Base-by-base conservation (phyloP, 768 basidiomycete genomes). In the Hygrocybe coccinea region DNA sequence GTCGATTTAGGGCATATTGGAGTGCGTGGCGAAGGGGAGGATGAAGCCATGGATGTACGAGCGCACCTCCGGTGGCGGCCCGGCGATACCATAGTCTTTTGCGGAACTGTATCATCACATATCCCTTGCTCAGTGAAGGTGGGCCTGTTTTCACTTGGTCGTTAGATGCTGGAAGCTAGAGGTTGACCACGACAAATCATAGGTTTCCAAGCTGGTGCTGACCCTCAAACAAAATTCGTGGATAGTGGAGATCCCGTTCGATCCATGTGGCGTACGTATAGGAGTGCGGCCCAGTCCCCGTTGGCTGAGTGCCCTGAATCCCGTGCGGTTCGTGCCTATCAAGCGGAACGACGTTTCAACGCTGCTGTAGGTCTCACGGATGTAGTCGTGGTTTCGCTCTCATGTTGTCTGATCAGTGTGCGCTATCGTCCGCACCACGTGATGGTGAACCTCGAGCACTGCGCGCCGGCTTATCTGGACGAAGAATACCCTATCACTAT, bases 401-500 rank as follows among this genome's bases (percentile, higher is more conserved):
- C 49, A 57, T 19, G 17, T 9, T 35, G 57, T 59, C 57, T 48
- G 55, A 41, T 34, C 36, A 89, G 86, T 19, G 79, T 89, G 39
- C 82, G 79, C 48, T 78, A 85, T 59, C 80, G 80, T 19, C 77
- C 84, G 0, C 89, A 90, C 58, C 67, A 69, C 0, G 62, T 95
- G 3, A 61, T 69, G 3, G 71, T 90, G 17, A 71, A 74, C 0
- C 65, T 94, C 44, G 67, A 74, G 1, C 86, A 92, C 55, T 71
- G 79, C 0, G 67, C 78, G 1, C 87, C 89, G 0, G 91, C 91
- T 1, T 89, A 86, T 66, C 68, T 95, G 35, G 85, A 89, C 58
- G 95, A 97, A 67, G 77, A 80, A 44, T 90, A 88, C 63, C 85
- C 88, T 0, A 85, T 97, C 60, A 65, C 67, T 10, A 74, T 97